Base-by-base conservation (phyloP, 352 stramenopile species). In the Phytophthora palmivora region DNA sequence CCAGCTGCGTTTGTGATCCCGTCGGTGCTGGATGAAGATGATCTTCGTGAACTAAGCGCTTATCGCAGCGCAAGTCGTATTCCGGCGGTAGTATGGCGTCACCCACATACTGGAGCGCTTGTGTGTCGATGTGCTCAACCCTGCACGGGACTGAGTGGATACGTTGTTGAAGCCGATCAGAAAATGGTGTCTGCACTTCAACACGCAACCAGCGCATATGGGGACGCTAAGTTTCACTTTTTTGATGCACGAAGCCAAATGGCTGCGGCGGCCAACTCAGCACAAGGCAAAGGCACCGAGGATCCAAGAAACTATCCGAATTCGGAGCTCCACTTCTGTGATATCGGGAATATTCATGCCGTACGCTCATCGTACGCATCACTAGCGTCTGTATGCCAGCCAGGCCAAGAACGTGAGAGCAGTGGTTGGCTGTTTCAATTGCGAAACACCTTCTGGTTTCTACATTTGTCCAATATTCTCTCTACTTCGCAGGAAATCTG, bases 341-440 rank as follows among this genome's bases (percentile, higher is more conserved):
- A 99, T 56, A 99, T 99, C 65, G 95, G 89, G 3, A 99, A 99
- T 75, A 99, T 99, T 62, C 97, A 99, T 76, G 93, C 92, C 24
- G 97, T 99, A 33, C 96, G 98, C 16, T 92, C 86, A 34, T 93
- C 88, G 14, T 95, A 88, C 46, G 76, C 82, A 12, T 82, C 82
- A n/a, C 65, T 97, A n/a, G 81, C 83, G 41, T 58, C 58, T 11
- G 70, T 97, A 3, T 91, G 84, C 24, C 82, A 96, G 34, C 88
- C 85, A 22, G 84, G 85, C 1, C 79, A 91, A 50, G 83, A 93
- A 60, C 85, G 84, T 43, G 82, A 85, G 14, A 79, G 74, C 43
- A 87, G 63, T 34, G 91, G 98, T 53, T 96, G 92, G 60, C 72
- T 61, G 21, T 91, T 88, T 55, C 79, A 88, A 55, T 66, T 99